phyloP scores from a whole-genome alignment of 805 yeast species.

The Sugiyamaella americana region DNA sequence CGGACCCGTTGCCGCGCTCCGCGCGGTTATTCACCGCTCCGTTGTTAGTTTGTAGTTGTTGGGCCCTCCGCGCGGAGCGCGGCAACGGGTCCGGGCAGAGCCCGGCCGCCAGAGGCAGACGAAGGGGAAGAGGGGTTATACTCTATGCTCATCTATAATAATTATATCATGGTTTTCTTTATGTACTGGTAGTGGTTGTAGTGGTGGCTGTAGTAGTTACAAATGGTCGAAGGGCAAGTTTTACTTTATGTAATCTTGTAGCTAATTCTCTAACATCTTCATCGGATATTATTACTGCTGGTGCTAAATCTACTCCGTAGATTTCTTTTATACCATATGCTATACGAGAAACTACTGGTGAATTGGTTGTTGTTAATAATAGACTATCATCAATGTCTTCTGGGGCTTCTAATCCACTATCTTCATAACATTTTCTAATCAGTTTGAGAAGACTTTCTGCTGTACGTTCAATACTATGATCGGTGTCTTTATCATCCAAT shows the following conservation, averaged over 20 bases:
- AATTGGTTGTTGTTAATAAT: constrained; percentile 28
- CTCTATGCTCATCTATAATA: too few relatives aligned
- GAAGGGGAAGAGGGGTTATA: too few relatives aligned
- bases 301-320: constrained; percentile 35
- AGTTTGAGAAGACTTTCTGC: constrained; percentile 29
- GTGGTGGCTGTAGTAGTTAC: background rate
- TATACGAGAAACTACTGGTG: constrained; percentile 21
- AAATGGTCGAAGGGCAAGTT: constrained; percentile 29
- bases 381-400: constrained; percentile 13
- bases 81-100: too few relatives aligned
- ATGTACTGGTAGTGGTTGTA: too few relatives aligned
- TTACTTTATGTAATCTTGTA: constrained; percentile 25
- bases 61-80: too few relatives aligned
- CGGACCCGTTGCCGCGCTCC: too few relatives aligned
- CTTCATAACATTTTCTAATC: constrained; percentile 20
- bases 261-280: constrained; percentile 29
- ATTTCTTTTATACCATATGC: constrained; percentile 25
- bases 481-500: background rate
- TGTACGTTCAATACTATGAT: constrained; percentile 26
- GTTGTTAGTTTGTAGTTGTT: too few relatives aligned
- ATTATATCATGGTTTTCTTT: too few relatives aligned
- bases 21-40: too few relatives aligned
- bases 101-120: too few relatives aligned
- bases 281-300: constrained; percentile 39
- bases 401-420: constrained; percentile 20